phyloP scores from a whole-genome alignment of 2,329 filamentous ascomycete genomes.

The Nemania sp. region DNA sequence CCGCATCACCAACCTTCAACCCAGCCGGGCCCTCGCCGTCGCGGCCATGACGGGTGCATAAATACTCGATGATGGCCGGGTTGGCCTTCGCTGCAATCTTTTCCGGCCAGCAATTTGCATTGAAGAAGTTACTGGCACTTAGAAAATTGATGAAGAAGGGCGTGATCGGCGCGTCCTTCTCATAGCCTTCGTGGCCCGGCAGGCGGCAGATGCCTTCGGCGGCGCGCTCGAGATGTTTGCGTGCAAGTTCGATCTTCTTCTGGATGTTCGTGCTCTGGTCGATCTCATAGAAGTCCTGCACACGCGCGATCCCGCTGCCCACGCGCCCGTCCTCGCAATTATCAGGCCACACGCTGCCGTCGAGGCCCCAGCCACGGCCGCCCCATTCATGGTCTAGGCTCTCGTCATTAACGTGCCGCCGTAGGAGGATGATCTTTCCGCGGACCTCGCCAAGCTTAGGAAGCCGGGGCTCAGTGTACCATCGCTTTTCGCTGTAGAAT shows the following conservation, averaged over 20 bases:
- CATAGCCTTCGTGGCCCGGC: conserved; percentile 41
- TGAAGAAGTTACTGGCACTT: conserved; percentile 93
- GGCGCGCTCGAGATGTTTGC: conserved; percentile 76
- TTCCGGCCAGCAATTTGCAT: conserved; percentile 88
- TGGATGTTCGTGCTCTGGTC: conserved; percentile 73
- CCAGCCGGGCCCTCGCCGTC: conserved; percentile 53
- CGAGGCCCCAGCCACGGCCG: conserved; percentile 59
- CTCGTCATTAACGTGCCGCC: conserved; percentile 73
- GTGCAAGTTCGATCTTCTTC: conserved; percentile 75
- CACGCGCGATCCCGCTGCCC: conserved; percentile 72
- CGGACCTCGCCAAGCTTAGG: conserved; percentile 78
- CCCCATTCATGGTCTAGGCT: conserved; percentile 55
- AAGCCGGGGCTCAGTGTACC: conserved; percentile 78
- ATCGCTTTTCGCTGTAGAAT: conserved; percentile 65
- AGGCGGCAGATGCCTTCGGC: conserved; percentile 54
- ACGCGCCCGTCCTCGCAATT: conserved; percentile 78
- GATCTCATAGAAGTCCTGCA: conserved; percentile 96
- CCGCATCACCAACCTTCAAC: conserved; percentile 66
- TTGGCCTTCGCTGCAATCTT: conserved; percentile 87
- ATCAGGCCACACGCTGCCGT: conserved; percentile 76
- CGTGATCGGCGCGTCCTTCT: conserved; percentile 39
- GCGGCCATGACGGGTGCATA: conserved; percentile 61
- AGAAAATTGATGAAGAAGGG: conserved; percentile 91
- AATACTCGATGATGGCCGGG: conserved; percentile 68
- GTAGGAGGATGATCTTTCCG: conserved; percentile 81